Base-by-base conservation (phyloP, 1,284 basidiomycete species). In the Cryptococcus jaspeensis region DNA sequence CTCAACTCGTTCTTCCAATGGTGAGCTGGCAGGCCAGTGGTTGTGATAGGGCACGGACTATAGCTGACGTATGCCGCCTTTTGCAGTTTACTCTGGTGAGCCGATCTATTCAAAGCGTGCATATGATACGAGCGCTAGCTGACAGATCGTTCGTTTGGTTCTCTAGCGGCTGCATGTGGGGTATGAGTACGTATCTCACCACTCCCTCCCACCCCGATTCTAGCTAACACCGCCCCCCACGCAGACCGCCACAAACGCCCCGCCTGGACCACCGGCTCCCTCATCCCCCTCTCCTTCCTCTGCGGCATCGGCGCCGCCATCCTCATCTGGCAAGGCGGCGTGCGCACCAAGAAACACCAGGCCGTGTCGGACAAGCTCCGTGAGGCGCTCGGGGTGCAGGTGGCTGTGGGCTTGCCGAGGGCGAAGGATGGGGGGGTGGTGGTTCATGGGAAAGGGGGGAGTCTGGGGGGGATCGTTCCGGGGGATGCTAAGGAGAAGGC, bases 161-260 rank as follows among this genome's bases (percentile, higher is more conserved):
- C n/a, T n/a, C n/a, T 12, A 89, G 88, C 64, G 87, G 84, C 2
- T 85, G 83, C 41, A 92, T 92, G 85, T 93, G 90, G 91, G 83
- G 87, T 2, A 74, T 93, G 67, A 84, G 69, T 67, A 59, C 66
- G 64, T 67, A 53, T 37, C 28, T 40, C 32, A 5, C 15, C 11
- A 53, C 37, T 35, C 57, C 11, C 38, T 52, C 12, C 23, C 12
- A 48, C 46, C 28, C 4, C 28, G 28, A 4, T 9, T 32, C 28
- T 5, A 4, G 28, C 28, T 20, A 3, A 49, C 15, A 8, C 38
- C 16, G 38, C 43, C 23, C 48, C 52, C 23, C 58, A 55, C 38
- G 16, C 53, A 67, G 69, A 76, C 48, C 59, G 71, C 44, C 71
- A 74, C 56, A 54, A 75, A 41, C 66, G 82, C 22, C 81, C 81